Evolutionary conservation across 805 yeast species (phyloP).

Genomic region (Wickerhamiella occidentalis): DNA sequence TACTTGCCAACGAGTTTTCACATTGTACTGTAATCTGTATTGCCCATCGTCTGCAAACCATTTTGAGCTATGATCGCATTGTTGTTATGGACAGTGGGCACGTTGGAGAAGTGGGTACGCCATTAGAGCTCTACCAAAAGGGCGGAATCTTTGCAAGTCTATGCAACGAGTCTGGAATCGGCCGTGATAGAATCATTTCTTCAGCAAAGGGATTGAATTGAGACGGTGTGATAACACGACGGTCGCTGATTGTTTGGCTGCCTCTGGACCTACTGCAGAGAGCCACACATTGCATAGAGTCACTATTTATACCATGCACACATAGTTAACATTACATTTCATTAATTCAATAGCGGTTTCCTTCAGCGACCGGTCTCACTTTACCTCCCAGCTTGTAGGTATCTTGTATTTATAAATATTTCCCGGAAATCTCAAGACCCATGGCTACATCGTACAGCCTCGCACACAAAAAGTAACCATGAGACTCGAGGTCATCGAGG

Average conservation of each 20-base stretch:
- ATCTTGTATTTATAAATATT: too few species aligned
- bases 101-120: slow-evolving; percentile 42
- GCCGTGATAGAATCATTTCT: not conserved
- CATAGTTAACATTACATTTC: too few species aligned
- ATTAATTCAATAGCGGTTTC: too few species aligned
- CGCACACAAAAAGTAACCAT: slow-evolving; percentile 76
- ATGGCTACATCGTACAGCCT: slow-evolving; percentile 75
- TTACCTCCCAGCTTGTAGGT: too few species aligned
- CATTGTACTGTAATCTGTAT: slow-evolving; percentile 58
- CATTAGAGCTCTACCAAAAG: slow-evolving; percentile 31
- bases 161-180: slow-evolving; percentile 1
- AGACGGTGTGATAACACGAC: too few species aligned
- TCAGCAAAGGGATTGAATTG: too few species aligned
- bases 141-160: not conserved
- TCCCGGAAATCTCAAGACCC: slow-evolving; percentile 52
- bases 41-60: slow-evolving; percentile 59
- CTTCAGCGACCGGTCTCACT: too few species aligned
- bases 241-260: too few species aligned
- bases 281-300: too few species aligned
- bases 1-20: slow-evolving; percentile 45
- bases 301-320: too few species aligned
- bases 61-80: slow-evolving; percentile 44
- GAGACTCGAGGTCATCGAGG: slow-evolving; percentile 38
- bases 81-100: slow-evolving; percentile 49
- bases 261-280: too few species aligned